Conservation (phyloP, 495 filamentous ascomycete genomes). For the Penicillium pulvis region DNA sequence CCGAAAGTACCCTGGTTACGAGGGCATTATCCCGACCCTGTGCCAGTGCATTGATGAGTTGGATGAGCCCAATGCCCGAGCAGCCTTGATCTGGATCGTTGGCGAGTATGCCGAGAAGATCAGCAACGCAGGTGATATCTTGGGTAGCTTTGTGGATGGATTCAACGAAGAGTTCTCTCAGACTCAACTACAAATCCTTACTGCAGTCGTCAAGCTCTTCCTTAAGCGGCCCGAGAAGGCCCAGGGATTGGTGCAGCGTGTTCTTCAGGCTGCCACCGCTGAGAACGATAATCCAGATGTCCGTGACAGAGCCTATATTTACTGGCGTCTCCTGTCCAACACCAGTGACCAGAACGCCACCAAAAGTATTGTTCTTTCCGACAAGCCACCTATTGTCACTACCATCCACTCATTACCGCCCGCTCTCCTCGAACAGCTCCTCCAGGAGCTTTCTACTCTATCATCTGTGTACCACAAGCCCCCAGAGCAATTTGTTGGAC, state of each 20-base stretch:
- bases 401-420: conserved; percentile 88
- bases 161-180: conserved; percentile 93
- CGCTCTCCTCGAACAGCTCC: conserved; percentile 79
- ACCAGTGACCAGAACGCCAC: conserved; percentile 82
- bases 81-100: conserved; percentile 96
- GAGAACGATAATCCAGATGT: conserved; percentile 98
- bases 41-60: conserved; percentile 97
- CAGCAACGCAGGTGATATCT: conserved; percentile 90
- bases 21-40: conserved; percentile 94
- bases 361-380: conserved; percentile 86
- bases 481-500: conserved; percentile 92
- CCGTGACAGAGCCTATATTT: conserved; percentile 94
- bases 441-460: conserved; percentile 89
- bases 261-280: conserved; percentile 86
- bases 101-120: conserved; percentile 99
- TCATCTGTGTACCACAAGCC: conserved; percentile 99
- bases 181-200: conserved; percentile 94
- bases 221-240: conserved; percentile 93
- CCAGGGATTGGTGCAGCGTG: conserved; percentile 89
- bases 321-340: conserved; percentile 92
- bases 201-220: conserved; percentile 95
- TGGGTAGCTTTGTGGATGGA: conserved; percentile 82
- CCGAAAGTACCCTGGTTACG: conserved; percentile 95
- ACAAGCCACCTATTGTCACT: conserved; percentile 90
- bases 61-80: conserved; percentile 90